phyloP scores from a whole-genome alignment of 1,284 basidiomycete species.

The Heterobasidion parviporum region DNA sequence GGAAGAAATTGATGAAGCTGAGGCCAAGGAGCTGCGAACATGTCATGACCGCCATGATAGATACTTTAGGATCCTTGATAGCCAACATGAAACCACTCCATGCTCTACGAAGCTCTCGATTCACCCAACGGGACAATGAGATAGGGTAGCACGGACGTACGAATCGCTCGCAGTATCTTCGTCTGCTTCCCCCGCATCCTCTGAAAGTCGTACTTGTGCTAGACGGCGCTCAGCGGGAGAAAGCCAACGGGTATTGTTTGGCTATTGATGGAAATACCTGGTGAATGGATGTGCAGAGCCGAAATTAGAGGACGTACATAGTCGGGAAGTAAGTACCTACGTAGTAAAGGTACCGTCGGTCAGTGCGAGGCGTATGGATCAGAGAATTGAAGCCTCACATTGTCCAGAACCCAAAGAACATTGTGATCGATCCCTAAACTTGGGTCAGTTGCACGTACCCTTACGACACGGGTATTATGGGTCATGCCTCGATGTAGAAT shows the following conservation, averaged over 20 bases:
- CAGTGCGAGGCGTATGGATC: no score
- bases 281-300: background rate
- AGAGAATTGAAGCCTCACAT: conserved; percentile 26
- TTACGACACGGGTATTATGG: no score
- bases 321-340: conserved; percentile 16
- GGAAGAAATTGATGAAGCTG: conserved; percentile 71
- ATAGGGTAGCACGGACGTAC: conserved; percentile 24
- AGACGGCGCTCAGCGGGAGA: conserved; percentile 50
- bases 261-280: conserved; percentile 23
- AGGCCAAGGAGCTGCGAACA: conserved; percentile 49
- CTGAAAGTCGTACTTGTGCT: conserved; percentile 64
- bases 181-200: conserved; percentile 71
- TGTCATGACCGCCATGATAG: conserved; percentile 48
- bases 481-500: conserved; percentile 49
- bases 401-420: conserved; percentile 44
- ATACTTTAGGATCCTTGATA: conserved; percentile 54
- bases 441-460: no score
- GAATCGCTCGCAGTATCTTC: conserved; percentile 45
- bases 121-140: background rate
- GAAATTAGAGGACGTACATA: conserved; percentile 13
- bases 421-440: conserved; percentile 45
- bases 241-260: conserved; percentile 62
- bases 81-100: conserved; percentile 51
- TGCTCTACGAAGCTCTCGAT: conserved; percentile 25
- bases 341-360: no score